Percentiles rank a stretch among this genome's conserved stretches.
Conservation (phyloP, 805 yeast species). For the Yarrowia alimentaria region DNA sequence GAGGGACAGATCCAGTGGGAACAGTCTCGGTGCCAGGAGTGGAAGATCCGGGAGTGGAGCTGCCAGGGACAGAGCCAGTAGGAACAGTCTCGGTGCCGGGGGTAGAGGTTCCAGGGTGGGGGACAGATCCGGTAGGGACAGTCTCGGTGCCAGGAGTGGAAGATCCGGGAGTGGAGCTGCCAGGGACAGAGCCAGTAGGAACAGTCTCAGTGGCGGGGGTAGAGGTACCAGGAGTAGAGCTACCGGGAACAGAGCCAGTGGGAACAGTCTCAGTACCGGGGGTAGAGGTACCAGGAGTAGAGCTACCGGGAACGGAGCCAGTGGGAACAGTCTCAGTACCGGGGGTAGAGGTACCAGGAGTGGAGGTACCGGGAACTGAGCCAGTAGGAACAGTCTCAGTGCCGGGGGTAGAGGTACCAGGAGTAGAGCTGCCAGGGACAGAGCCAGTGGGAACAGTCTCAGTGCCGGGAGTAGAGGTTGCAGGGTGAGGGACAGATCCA, state of each 20-base stretch:
- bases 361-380: too few species aligned
- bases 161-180: neutral
- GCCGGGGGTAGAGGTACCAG: slow-evolving; percentile 5
- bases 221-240: neutral
- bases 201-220: neutral
- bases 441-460: neutral
- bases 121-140: too few species aligned
- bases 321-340: neutral
- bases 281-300: slow-evolving; percentile 1
- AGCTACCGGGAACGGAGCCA: too few species aligned
- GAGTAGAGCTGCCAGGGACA: neutral
- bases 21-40: too few species aligned
- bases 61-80: neutral
- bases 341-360: too few species aligned
- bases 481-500: too few species aligned
- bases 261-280: neutral
- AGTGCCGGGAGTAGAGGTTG: neutral
- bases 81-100: neutral
- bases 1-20: too few species aligned
- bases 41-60: too few species aligned
- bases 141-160: slow-evolving; percentile 1
- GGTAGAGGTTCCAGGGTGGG: neutral
- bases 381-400: too few species aligned
- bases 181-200: neutral
- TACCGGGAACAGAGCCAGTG: neutral